Percentiles rank a stretch among this genome's conserved stretches.
Evolutionary conservation across 192 early-diverging fungal species (phyloP).

Genomic region (Coemansia sp.): DNA sequence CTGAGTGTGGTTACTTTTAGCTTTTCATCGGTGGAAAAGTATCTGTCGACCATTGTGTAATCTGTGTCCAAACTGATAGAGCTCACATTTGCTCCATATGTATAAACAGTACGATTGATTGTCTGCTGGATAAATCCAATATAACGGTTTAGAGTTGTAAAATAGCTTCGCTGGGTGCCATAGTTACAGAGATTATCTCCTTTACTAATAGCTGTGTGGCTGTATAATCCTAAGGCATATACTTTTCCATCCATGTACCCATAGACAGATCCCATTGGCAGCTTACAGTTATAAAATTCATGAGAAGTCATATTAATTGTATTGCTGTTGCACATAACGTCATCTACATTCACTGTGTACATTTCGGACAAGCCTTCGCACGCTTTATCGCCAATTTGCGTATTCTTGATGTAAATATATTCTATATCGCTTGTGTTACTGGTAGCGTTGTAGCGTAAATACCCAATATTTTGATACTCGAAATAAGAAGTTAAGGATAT

Average conservation of each 20-base stretch:
- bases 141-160: neutral
- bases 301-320: neutral
- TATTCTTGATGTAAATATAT: no score
- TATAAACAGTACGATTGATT: neutral
- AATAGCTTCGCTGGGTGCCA: slow-evolving; percentile 11
- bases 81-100: neutral
- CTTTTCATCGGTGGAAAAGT: neutral
- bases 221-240: slow-evolving; percentile 19
- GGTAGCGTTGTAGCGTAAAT: no score
- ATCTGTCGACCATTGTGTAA: neutral
- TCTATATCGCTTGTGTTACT: no score
- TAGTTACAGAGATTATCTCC: slow-evolving; percentile 16
- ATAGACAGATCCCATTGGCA: neutral
- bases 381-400: no score
- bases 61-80: neutral
- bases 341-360: neutral
- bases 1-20: neutral
- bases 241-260: neutral
- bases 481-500: neutral
- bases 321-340: neutral
- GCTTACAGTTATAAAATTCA: neutral
- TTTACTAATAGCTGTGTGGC: slow-evolving; percentile 11
- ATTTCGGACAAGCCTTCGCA: neutral
- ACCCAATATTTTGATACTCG: no score
- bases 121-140: slow-evolving; percentile 1